phyloP scores from a whole-genome alignment of 2,329 filamentous ascomycete genomes.

The Lasiodiplodia citricola region DNA sequence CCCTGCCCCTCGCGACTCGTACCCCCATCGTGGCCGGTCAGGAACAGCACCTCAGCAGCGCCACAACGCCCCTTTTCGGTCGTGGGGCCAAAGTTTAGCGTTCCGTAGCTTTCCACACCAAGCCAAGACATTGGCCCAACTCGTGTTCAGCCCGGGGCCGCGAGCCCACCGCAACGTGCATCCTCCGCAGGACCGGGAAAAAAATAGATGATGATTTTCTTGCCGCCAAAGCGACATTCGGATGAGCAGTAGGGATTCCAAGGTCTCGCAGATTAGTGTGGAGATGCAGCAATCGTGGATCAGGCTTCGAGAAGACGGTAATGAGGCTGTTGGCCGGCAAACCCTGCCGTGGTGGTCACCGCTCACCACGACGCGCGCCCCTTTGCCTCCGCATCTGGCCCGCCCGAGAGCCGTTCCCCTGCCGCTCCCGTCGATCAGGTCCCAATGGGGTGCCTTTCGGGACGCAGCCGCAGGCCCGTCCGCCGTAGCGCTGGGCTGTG shows the following conservation, averaged over 20 bases:
- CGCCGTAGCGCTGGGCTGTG: constrained; percentile 5
- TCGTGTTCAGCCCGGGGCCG: not conserved
- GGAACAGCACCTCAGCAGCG: constrained; percentile 13
- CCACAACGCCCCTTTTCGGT: constrained; percentile 17
- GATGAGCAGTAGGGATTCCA: constrained; percentile 18
- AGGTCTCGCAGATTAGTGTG: constrained; percentile 5
- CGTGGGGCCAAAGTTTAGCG: constrained; percentile 2
- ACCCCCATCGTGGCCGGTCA: not conserved
- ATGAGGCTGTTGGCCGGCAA: constrained; percentile 4
- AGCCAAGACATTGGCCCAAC: not conserved
- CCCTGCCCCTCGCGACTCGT: constrained; percentile 7
- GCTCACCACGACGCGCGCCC: constrained; percentile 7
- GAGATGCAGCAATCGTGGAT: constrained; percentile 16
- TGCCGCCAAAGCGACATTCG: constrained; percentile 1
- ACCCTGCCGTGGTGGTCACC: constrained; percentile 20
- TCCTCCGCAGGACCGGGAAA: not conserved
- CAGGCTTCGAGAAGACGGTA: constrained; percentile 9
- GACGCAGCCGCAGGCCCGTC: constrained; percentile 16
- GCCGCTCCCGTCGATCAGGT: constrained; percentile 12
- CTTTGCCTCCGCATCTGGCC: constrained; percentile 10
- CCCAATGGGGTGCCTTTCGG: not conserved
- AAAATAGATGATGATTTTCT: constrained; percentile 7
- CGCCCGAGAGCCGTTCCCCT: constrained; percentile 3
- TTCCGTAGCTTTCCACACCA: constrained; percentile 2
- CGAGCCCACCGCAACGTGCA: not conserved